phyloP scores from a whole-genome alignment of 257 asterid genomes.

The Ocimum tenuiflorum region DNA sequence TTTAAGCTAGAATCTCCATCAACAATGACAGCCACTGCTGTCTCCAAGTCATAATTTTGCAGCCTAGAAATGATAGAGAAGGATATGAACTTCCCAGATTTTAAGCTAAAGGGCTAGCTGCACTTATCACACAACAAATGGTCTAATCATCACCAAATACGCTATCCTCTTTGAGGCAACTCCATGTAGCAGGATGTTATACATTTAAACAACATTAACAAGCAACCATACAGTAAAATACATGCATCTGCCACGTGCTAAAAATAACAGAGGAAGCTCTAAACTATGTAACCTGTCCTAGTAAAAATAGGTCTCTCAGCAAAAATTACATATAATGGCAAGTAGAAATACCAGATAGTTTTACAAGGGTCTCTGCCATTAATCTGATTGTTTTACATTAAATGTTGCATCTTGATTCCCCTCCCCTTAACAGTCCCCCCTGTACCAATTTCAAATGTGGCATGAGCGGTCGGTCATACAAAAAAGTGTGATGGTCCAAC shows the following conservation, averaged over 20 bases:
- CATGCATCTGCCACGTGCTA: too few relatives aligned
- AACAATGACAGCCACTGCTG: slow-evolving; percentile 58
- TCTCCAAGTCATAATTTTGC: slow-evolving; percentile 55
- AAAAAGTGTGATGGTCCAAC: too few relatives aligned
- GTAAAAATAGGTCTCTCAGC: neutral
- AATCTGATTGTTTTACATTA: too few relatives aligned
- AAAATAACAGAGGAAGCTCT: too few relatives aligned
- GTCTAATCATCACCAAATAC: neutral
- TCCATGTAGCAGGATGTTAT: neutral
- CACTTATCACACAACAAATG: neutral
- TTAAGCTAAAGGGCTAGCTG: neutral
- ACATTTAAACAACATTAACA: neutral
- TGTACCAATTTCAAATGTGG: too few relatives aligned
- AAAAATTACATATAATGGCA: too few relatives aligned
- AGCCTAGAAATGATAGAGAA: slow-evolving; percentile 40
- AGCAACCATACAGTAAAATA: neutral
- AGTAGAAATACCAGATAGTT: too few relatives aligned
- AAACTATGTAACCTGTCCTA: too few relatives aligned
- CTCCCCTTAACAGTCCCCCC: slow-evolving; percentile 69
- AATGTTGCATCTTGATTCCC: slow-evolving; percentile 34
- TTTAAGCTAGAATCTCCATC: slow-evolving; percentile 61
- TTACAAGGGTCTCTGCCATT: too few relatives aligned
- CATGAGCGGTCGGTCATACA: too few relatives aligned
- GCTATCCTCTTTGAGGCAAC: neutral
- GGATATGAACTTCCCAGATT: neutral